These are phyloP conservation scores for Pholiota conissans DNA, from an alignment of 768 basidiomycete genomes.

Conservation along the genomic window DNA sequence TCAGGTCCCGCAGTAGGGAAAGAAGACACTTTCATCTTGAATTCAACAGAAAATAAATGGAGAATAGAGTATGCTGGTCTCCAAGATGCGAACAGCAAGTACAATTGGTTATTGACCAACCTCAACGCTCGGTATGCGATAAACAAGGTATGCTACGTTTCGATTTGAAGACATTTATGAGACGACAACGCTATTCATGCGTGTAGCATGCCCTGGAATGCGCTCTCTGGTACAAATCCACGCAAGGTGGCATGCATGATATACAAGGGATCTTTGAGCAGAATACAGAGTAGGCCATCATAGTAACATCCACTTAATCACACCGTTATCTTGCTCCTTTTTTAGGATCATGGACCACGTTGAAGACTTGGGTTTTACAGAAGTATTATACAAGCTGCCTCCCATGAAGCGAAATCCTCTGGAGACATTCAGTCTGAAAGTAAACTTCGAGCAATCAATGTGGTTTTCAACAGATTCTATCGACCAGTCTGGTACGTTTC, in stretches of 20 bases:
- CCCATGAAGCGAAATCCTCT: not conserved
- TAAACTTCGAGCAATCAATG: not conserved
- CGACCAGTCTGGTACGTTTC: not conserved
- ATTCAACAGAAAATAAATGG: not conserved
- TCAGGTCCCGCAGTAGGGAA: not conserved
- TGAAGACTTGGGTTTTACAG: not conserved
- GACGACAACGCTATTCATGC: not conserved
- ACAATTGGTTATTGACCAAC: not conserved
- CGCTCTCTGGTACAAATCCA: not conserved
- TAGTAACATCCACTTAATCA: not conserved
- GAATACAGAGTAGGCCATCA: not conserved
- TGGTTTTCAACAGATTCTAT: too few species aligned
- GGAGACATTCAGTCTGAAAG: not conserved
- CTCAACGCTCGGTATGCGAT: not conserved
- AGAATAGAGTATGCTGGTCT: not conserved
- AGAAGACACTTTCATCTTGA: not conserved
- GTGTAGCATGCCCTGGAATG: not conserved
- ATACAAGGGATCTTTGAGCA: not conserved
- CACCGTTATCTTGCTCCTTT: not conserved
- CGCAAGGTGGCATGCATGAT: not conserved
- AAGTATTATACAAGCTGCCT: slow-evolving; percentile 1
- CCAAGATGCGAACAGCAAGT: not conserved
- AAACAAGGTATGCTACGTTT: not conserved
- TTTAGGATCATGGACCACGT: slow-evolving; percentile 5
- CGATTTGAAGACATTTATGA: not conserved